Conservation (phyloP, 2,329 filamentous ascomycete genomes). For the Daldinia sp. region DNA sequence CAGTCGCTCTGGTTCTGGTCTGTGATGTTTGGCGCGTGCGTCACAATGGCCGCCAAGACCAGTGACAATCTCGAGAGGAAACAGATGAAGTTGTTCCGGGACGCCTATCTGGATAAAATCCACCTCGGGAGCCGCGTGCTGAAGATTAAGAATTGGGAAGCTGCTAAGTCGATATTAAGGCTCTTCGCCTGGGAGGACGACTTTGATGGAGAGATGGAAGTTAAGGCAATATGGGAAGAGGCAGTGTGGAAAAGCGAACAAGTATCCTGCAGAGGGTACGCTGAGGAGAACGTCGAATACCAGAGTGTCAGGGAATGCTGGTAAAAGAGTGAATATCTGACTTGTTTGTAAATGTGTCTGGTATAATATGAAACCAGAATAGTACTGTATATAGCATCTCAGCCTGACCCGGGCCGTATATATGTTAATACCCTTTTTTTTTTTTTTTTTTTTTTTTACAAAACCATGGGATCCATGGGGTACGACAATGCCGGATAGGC, state of each 20-base stretch:
- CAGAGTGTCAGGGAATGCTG: slow-evolving; percentile 25
- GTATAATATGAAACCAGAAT: slow-evolving; percentile 11
- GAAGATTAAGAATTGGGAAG: slow-evolving; percentile 55
- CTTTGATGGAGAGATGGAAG: slow-evolving; percentile 56
- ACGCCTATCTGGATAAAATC: slow-evolving; percentile 58
- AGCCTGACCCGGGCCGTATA: slow-evolving; percentile 21
- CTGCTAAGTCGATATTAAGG: slow-evolving; percentile 54
- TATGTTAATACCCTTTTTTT: slow-evolving; percentile 21
- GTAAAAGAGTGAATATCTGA: slow-evolving; percentile 14
- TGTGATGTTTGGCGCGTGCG: slow-evolving; percentile 60
- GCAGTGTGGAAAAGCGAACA: slow-evolving; percentile 51
- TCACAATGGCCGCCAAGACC: slow-evolving; percentile 55
- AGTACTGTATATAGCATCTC: slow-evolving; percentile 32
- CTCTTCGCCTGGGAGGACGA: slow-evolving; percentile 58
- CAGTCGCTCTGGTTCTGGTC: slow-evolving; percentile 61
- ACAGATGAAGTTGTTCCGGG: slow-evolving; percentile 55
- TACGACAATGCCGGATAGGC: slow-evolving; percentile 13
- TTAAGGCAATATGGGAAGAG: slow-evolving; percentile 58
- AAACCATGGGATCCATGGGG: not conserved
- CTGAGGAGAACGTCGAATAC: slow-evolving; percentile 23
- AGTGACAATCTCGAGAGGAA: slow-evolving; percentile 53
- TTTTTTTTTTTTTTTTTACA: not conserved
- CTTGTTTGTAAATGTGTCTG: slow-evolving; percentile 19
- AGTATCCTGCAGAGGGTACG: slow-evolving; percentile 35
- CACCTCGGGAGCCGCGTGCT: slow-evolving; percentile 55